Evolutionary conservation across 2,329 filamentous ascomycete species (phyloP).

Genomic region (Achaetomium macrosporum): DNA sequence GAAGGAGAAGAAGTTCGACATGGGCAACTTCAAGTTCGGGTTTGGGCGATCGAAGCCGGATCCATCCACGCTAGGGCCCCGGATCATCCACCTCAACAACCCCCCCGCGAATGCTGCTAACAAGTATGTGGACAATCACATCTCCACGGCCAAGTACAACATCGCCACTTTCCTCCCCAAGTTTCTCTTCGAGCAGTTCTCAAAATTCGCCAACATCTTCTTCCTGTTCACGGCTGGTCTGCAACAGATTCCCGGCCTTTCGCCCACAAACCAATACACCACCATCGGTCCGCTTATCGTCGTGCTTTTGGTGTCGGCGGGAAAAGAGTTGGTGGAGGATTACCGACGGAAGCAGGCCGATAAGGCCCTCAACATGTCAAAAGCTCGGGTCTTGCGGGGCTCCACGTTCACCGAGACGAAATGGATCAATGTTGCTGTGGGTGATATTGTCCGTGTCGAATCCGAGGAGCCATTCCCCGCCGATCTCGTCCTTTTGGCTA

Average conservation of each 20-base stretch:
- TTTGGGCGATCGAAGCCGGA: constrained; percentile 81
- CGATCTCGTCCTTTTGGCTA: constrained; percentile 85
- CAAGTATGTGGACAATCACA: constrained; percentile 93
- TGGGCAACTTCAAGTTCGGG: constrained; percentile 84
- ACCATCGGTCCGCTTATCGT: constrained; percentile 91
- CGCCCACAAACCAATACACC: constrained; percentile 90
- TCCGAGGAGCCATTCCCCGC: constrained; percentile 94
- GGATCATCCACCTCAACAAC: constrained; percentile 95
- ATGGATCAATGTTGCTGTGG: constrained; percentile 91
- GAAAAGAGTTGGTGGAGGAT: constrained; percentile 91
- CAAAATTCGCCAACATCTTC: constrained; percentile 98
- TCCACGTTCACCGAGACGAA: constrained; percentile 79
- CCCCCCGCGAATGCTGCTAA: constrained; percentile 82
- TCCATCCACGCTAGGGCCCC: constrained; percentile 82
- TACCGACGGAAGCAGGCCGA: constrained; percentile 85
- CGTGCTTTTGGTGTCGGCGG: constrained; percentile 88
- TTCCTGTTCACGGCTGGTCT: constrained; percentile 95
- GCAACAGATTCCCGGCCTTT: constrained; percentile 92
- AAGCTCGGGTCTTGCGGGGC: constrained; percentile 74
- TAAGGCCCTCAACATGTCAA: constrained; percentile 79
- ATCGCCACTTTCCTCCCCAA: constrained; percentile 88
- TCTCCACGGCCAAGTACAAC: constrained; percentile 98
- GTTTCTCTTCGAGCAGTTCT: constrained; percentile 97
- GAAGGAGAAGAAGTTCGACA: constrained; percentile 54
- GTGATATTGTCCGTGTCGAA: constrained; percentile 87